These are phyloP conservation scores for Stereocaulon alpinum DNA, from an alignment of 495 filamentous ascomycete species.

Conservation along the genomic window DNA sequence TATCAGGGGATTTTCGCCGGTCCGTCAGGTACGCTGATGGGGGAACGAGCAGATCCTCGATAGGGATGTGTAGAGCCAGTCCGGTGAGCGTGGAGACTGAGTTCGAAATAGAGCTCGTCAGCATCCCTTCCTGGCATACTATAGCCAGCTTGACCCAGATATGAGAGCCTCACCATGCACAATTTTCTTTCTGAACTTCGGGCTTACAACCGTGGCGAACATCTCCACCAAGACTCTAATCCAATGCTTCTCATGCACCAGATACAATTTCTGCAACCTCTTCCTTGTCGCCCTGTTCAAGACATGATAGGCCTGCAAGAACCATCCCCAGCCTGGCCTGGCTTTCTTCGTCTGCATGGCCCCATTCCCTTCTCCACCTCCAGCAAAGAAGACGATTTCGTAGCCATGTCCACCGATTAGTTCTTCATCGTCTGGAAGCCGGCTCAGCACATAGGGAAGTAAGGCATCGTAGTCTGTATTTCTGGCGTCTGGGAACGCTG, in stretches of 20 bases:
- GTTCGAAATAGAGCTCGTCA: neutral
- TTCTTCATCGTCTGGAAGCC: conserved; percentile 45
- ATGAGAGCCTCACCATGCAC: conserved; percentile 33
- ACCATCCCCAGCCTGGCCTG: conserved; percentile 48
- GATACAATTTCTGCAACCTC: conserved; percentile 41
- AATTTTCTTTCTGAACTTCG: conserved; percentile 49
- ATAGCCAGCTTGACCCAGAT: neutral
- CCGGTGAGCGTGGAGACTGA: conserved; percentile 38
- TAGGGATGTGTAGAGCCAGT: conserved; percentile 38
- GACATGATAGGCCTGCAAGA: conserved; percentile 45
- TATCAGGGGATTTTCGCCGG: conserved; percentile 36
- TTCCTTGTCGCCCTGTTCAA: conserved; percentile 43
- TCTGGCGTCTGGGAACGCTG: conserved; percentile 43
- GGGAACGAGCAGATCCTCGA: conserved; percentile 41
- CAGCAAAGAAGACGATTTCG: conserved; percentile 47
- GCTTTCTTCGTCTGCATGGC: conserved; percentile 31
- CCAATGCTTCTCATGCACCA: conserved; percentile 49
- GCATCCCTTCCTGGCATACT: neutral
- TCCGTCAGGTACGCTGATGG: conserved; percentile 44
- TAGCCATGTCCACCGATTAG: conserved; percentile 40
- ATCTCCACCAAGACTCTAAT: conserved; percentile 46
- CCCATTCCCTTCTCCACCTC: conserved; percentile 31
- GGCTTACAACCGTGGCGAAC: conserved; percentile 44
- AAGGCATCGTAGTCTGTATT: conserved; percentile 43
- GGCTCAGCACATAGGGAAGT: conserved; percentile 45